Evolutionary conservation across 2,329 filamentous ascomycete species (phyloP), one percentile per base, ranked within the genome.

Genomic region (Fonsecaea monophora): DNA sequence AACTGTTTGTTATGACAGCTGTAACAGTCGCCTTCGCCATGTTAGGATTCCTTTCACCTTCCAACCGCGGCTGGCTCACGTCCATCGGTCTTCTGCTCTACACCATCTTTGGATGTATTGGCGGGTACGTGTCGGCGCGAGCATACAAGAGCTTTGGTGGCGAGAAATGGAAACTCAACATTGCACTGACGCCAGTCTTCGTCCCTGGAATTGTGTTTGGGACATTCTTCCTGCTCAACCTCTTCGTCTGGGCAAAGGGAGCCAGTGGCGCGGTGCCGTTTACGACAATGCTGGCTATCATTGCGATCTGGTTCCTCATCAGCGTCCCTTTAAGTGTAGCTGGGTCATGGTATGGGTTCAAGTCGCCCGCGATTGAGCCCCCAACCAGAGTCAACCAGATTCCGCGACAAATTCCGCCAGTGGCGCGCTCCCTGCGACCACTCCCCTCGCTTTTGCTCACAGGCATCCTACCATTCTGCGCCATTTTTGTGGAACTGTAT

Each of bases 331-430:
- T 98, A 53, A 97, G 93, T 34, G 86, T 97, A 68, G 89, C 88
- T 7, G 95, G 95, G 61, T 96, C 92, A 53, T 99, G 94, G 93
- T 78, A 98, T 53, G 95, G 93, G 37, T 98, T 98, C 85, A 92
- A 90, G 70, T 87, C 90, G 71, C 77, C 82, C 74, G 84, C 86
- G 12, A 83, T 96, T 61, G 88, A 93, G 75, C 82, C 92, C 1
- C 94, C 95, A 0, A 94, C 96, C 30, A 91, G 92, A 74, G 97
- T 92, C 60, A 99, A 99, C 84, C 95, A 99, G 81, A 99, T 99
- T 71, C 95, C 95, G 0, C 91, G 95, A 67, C 95, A 99, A 81
- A 96, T 99, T 59, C 95, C 95, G 10, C 92, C 92, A 0, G 86
- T 89, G 55, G 88, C 87, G 2, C 92, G 90, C 8, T 97, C 96